These are phyloP conservation scores for Biscutella laevigata DNA, from an alignment of 441 rosid genomes.

Conservation along the genomic window DNA sequence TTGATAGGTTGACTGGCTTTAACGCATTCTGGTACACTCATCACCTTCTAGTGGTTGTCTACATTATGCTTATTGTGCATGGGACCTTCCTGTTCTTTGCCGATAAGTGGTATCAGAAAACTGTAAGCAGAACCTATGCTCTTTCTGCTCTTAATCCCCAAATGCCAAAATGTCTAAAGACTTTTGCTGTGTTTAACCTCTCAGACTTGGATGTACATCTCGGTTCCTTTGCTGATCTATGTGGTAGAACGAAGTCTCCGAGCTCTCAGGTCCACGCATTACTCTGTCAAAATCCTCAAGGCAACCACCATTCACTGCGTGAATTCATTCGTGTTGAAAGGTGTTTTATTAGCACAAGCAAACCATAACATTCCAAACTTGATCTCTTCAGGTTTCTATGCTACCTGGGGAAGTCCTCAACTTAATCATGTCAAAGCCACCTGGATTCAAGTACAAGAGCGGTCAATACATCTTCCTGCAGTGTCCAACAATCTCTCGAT, in stretches of 20 bases:
- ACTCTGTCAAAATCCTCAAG: conserved; percentile 64
- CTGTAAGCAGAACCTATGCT: conserved; percentile 30
- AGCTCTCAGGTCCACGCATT: conserved; percentile 67
- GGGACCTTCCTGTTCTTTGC: conserved; percentile 38
- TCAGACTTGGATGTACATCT: conserved; percentile 94
- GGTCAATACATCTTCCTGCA: conserved; percentile 49
- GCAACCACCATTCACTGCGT: conserved; percentile 30
- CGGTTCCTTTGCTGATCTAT: conserved; percentile 71
- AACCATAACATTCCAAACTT: conserved; percentile 8
- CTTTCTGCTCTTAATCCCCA: conserved; percentile 1
- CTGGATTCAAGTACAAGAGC: conserved; percentile 38
- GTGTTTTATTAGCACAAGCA: conserved; percentile 1
- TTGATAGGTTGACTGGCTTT: conserved; percentile 42
- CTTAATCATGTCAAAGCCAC: conserved; percentile 74
- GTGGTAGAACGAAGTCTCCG: conserved; percentile 65
- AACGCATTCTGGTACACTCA: conserved; percentile 79
- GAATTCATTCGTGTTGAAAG: background rate
- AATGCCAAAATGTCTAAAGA: background rate
- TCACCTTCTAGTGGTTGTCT: conserved; percentile 53
- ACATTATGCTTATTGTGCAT: conserved; percentile 48
- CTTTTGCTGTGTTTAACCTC: conserved; percentile 8
- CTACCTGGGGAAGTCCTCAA: conserved; percentile 87
- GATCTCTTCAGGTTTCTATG: conserved; percentile 57
- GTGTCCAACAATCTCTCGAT: conserved; percentile 42
- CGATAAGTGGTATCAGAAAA: conserved; percentile 52